Evolutionary conservation across 1,284 basidiomycete species (phyloP), one percentile per base, ranked within the genome.

Genomic region (Bjerkandera adusta): DNA sequence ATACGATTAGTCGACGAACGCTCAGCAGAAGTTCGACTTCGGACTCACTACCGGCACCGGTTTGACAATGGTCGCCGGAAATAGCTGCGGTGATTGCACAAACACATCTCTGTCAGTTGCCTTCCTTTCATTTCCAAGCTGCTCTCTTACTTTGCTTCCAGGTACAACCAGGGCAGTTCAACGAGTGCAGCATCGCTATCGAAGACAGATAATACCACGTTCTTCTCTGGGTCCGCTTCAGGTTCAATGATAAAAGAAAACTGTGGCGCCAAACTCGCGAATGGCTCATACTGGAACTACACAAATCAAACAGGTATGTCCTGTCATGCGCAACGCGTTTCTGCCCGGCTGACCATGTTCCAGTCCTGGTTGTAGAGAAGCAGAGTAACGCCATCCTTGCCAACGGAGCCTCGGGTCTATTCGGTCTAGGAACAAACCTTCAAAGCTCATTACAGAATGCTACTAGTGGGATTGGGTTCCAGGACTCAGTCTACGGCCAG

Each of bases 21-120:
- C 36, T 21, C 44, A 36, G 16, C 24, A 39, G 25, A 26, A 26
- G 5, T 46, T 46, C 44, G 39, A 46, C 36, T 46, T 46, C 37
- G 39, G 36, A 3, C 36, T 46, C 11, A 32, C 44, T 5, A 46
- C 44, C 3, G 44, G 44, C 16, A 46, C 29, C 8, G 44, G 44
- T 4, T 20, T 46, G 16, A 46, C 44, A 3, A 32, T 30, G n/a
- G 44, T 35, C 6, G 44, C 44, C 5, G 34, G 33, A 2, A 16
- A 22, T 8, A 26, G 18, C 10, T 46, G 44, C 29, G 18, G 36
- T 15, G 26, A 46, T 15, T 46, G 44, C 44, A 39, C 44, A 20
- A 46, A 46, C 30, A 38, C 30, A 15, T n/a, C 44, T 27, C 30
- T 46, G 36, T 46, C 25, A 22, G 41, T 43, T 6, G 11, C 20